Percentiles rank a stretch among this genome's conserved stretches.
phyloP scores from a whole-genome alignment of 1,284 basidiomycete genomes.

The Lignosus rhinocerotis region DNA sequence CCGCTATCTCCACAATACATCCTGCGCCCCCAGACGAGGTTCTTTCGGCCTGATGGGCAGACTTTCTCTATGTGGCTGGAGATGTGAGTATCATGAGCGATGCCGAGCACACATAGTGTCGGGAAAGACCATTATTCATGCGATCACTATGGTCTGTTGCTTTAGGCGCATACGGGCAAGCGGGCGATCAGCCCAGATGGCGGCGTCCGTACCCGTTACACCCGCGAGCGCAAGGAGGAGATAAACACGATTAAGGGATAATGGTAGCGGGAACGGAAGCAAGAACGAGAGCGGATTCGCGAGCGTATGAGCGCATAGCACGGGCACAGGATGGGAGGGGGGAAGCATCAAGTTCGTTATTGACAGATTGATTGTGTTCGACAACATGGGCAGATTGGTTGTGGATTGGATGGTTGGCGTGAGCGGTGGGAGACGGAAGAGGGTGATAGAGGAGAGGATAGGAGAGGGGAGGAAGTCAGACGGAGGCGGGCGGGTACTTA shows the following conservation, averaged over 20 bases:
- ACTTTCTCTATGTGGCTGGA: no score
- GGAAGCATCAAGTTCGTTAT: neutral
- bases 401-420: neutral
- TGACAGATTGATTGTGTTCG: neutral
- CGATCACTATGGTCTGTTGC: neutral
- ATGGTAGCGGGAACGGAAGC: conserved; percentile 12
- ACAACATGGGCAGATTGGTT: neutral
- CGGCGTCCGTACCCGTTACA: neutral
- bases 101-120: neutral
- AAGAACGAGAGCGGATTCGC: neutral
- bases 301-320: neutral
- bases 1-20: no score
- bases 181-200: neutral
- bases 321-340: neutral
- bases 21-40: no score
- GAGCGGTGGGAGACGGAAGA: neutral
- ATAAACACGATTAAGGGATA: conserved; percentile 10
- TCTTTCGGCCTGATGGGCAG: no score
- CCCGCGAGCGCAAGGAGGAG: neutral
- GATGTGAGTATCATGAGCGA: no score
- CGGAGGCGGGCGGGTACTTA: conserved; percentile 38
- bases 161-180: neutral
- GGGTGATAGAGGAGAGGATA: no score
- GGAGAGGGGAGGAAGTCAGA: conserved; percentile 5
- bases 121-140: neutral